Conservation (phyloP, 352 stramenopile genomes). For the Aphanomyces euteiches region DNA sequence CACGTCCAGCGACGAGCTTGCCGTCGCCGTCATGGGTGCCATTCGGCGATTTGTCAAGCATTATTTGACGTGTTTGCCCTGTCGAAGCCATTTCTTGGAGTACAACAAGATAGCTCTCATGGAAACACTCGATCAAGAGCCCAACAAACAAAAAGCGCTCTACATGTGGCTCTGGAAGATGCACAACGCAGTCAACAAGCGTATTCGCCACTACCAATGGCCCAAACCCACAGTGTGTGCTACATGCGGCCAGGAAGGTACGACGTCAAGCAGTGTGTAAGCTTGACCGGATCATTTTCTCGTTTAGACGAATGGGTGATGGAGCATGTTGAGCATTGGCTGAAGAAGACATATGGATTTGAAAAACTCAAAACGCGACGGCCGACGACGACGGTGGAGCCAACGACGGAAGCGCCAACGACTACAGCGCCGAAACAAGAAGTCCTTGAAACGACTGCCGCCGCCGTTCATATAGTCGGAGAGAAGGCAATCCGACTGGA, state of each 20-base stretch:
- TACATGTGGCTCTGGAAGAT: constrained; percentile 80
- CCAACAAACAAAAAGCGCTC: constrained; percentile 61
- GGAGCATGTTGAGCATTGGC: constrained; percentile 73
- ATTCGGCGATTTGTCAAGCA: constrained; percentile 83
- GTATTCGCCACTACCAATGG: constrained; percentile 67
- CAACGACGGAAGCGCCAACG: not conserved
- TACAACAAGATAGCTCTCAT: constrained; percentile 69
- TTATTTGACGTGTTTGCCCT: constrained; percentile 79
- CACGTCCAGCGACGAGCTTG: constrained; percentile 44
- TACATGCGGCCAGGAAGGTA: constrained; percentile 55
- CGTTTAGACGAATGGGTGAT: constrained; percentile 43
- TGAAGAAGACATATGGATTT: constrained; percentile 59
- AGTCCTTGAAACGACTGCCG: constrained; percentile 39
- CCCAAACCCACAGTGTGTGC: constrained; percentile 68
- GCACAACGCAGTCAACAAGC: constrained; percentile 82
- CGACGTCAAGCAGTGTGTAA: not conserved
- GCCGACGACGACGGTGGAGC: constrained; percentile 35
- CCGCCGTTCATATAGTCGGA: constrained; percentile 34
- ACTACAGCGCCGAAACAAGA: constrained; percentile 28
- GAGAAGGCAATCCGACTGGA: constrained; percentile 34
- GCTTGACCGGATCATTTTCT: not conserved
- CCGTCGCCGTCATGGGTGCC: constrained; percentile 64
- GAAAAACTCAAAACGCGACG: constrained; percentile 52
- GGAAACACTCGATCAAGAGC: constrained; percentile 54
- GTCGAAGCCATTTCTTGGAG: constrained; percentile 71